A percentile compares a stretch with the other conserved stretches of the same genome.
Conservation (phyloP, 306 rosid genomes). For the Glycine latifolia region DNA sequence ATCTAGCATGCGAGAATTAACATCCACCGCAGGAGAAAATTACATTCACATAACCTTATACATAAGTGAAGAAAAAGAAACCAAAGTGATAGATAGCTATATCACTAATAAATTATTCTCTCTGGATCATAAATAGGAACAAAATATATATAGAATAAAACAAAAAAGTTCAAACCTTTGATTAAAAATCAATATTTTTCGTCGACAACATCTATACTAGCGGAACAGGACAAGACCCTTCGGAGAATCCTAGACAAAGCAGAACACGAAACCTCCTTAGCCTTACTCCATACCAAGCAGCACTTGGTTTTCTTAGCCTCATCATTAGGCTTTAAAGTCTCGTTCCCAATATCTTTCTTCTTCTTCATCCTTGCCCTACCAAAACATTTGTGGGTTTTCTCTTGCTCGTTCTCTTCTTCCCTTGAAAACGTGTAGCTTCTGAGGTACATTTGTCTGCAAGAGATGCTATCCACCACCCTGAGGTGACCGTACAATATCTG, state of each 20-base stretch:
- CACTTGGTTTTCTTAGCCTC: conserved; percentile 42
- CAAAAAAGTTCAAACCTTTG: neutral
- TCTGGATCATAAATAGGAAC: conserved; percentile 43
- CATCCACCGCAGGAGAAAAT: neutral
- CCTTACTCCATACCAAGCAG: conserved; percentile 73
- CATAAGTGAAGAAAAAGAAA: neutral
- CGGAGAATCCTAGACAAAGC: conserved; percentile 65
- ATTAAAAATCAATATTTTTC: conserved; percentile 37
- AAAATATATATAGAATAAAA: neutral
- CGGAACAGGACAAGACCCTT: conserved; percentile 73
- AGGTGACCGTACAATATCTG: conserved; percentile 54
- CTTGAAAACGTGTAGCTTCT: conserved; percentile 87
- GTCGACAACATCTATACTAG: conserved; percentile 72
- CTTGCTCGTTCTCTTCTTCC: conserved; percentile 63
- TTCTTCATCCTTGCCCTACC: conserved; percentile 57
- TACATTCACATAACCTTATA: neutral
- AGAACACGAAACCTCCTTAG: conserved; percentile 65
- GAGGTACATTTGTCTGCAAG: conserved; percentile 84
- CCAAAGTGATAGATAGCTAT: neutral
- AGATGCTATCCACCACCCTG: conserved; percentile 73
- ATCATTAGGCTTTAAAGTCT: neutral
- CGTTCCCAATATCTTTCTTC: neutral
- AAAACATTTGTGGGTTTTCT: conserved; percentile 67
- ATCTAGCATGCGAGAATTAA: neutral
- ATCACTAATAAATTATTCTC: neutral